phyloP scores from a whole-genome alignment of 306 rosid species.

The Hippophae rhamnoides region DNA sequence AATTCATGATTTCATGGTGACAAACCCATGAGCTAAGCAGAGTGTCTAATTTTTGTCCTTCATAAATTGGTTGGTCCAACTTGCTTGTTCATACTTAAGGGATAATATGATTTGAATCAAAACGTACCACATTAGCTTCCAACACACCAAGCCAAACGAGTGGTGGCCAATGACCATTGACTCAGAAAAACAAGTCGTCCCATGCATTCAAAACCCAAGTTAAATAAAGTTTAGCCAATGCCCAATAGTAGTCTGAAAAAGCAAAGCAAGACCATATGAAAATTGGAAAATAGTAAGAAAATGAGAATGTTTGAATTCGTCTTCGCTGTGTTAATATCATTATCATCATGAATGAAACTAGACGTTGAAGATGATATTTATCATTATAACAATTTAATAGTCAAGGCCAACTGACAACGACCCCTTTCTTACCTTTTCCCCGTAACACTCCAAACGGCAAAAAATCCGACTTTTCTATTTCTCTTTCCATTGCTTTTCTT shows the following conservation, averaged over 20 bases:
- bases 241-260: not conserved
- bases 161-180: slow-evolving; percentile 4
- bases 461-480: slow-evolving; percentile 9
- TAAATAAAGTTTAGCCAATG: no score
- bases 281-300: not conserved
- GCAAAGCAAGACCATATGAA: not conserved
- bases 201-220: not conserved
- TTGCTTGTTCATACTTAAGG: no score
- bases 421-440: slow-evolving; percentile 24
- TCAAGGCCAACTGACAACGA: slow-evolving; percentile 38
- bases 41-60: no score
- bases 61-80: no score
- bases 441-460: slow-evolving; percentile 23
- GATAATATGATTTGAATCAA: no score
- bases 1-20: no score
- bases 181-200: not conserved
- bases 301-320: slow-evolving; percentile 28
- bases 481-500: slow-evolving; percentile 2
- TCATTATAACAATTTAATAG: slow-evolving; percentile 6
- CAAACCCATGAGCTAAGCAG: no score
- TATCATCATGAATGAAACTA: slow-evolving; percentile 19
- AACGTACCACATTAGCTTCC: no score
- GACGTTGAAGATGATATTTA: slow-evolving; percentile 13
- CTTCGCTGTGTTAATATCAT: slow-evolving; percentile 10
- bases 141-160: not conserved